These are phyloP conservation scores for Candida peoriensis DNA, from an alignment of 805 yeast genomes.

Conservation along the genomic window DNA sequence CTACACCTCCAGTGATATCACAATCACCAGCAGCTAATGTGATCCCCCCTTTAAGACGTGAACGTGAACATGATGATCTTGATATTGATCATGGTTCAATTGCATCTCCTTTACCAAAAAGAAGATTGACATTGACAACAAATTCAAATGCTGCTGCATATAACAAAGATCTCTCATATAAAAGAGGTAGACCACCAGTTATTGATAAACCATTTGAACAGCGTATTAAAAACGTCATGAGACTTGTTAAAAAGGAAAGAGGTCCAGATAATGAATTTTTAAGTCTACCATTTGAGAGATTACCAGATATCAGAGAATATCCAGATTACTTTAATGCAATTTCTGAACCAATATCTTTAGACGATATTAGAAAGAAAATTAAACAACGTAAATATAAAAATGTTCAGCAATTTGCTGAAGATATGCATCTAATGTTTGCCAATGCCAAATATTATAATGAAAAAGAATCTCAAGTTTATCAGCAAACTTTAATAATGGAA, in stretches of 20 bases:
- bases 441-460: conserved; percentile 67
- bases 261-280: conserved; percentile 46
- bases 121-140: conserved; percentile 1
- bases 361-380: conserved; percentile 74
- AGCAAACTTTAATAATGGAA: conserved; percentile 63
- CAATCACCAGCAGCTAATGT: conserved; percentile 6
- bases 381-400: conserved; percentile 77
- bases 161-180: conserved; percentile 27
- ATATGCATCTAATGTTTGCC: conserved; percentile 66
- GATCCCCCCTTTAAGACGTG: neutral
- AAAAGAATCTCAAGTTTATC: conserved; percentile 50
- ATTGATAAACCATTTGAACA: conserved; percentile 90
- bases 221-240: conserved; percentile 80
- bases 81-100: conserved; percentile 5
- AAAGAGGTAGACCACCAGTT: conserved; percentile 88
- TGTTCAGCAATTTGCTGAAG: conserved; percentile 73
- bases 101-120: conserved; percentile 1
- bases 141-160: conserved; percentile 1
- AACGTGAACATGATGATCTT: neutral
- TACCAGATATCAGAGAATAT: conserved; percentile 58
- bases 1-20: conserved; percentile 2
- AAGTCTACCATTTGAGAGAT: conserved; percentile 67
- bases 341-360: conserved; percentile 58
- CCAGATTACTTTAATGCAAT: conserved; percentile 44
- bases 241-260: conserved; percentile 71